Evolutionary conservation across 2,329 filamentous ascomycete genomes (phyloP).

Genomic region (Fusarium phyllophilum): DNA sequence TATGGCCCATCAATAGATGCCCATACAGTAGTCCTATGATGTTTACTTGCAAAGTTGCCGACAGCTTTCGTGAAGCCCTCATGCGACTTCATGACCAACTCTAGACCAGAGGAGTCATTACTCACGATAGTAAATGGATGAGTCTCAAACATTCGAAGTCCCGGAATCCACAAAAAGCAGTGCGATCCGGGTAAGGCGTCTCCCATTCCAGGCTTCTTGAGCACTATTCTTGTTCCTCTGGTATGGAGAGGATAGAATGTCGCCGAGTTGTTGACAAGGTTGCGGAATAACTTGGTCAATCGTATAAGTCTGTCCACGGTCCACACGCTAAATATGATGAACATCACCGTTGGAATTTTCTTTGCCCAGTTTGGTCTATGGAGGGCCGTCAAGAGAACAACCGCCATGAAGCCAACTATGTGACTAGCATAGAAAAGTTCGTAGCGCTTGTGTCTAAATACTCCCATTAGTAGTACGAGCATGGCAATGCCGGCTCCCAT

Average conservation of each 20-base stretch:
- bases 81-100: constrained; percentile 62
- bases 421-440: constrained; percentile 60
- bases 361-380: constrained; percentile 56
- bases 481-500: constrained; percentile 49
- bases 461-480: constrained; percentile 50
- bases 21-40: constrained; percentile 55
- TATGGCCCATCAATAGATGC: constrained; percentile 66
- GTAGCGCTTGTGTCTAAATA: constrained; percentile 53
- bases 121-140: constrained; percentile 67
- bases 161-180: constrained; percentile 66
- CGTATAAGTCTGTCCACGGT: constrained; percentile 56
- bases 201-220: constrained; percentile 54
- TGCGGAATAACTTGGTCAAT: background rate
- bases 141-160: constrained; percentile 60
- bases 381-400: constrained; percentile 53
- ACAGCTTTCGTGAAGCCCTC: constrained; percentile 64
- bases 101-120: constrained; percentile 52
- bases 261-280: constrained; percentile 38
- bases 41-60: constrained; percentile 54
- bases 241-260: constrained; percentile 53
- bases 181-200: constrained; percentile 49
- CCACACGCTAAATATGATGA: constrained; percentile 56
- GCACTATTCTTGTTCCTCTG: constrained; percentile 56
- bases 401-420: constrained; percentile 53
- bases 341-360: constrained; percentile 51